Evolutionary conservation across 441 rosid species (phyloP).

Genomic region (Erodium texanum): DNA sequence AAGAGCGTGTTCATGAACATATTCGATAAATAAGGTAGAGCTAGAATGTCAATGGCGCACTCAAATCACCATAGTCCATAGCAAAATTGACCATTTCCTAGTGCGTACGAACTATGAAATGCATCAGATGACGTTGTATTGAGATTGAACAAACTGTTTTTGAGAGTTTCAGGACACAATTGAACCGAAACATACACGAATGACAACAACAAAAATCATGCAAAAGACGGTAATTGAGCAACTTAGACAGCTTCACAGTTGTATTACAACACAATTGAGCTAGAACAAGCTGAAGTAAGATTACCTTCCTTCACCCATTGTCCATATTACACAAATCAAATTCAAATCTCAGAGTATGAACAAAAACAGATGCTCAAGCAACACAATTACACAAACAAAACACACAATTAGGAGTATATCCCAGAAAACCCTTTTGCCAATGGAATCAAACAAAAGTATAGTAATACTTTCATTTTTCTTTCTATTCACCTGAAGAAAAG

Average conservation of each 20-base stretch:
- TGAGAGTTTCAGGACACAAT: background rate
- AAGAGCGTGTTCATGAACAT: background rate
- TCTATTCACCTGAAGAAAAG: background rate
- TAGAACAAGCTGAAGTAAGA: background rate
- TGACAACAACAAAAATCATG: no score
- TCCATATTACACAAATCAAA: background rate
- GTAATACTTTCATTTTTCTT: background rate
- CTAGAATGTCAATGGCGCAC: no score
- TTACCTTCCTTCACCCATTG: background rate
- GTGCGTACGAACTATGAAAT: background rate
- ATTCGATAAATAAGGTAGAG: no score
- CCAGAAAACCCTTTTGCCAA: background rate
- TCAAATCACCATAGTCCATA: no score
- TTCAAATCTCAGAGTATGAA: background rate
- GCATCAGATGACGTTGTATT: background rate
- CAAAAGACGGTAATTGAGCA: background rate
- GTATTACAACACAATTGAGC: background rate
- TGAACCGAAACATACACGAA: background rate
- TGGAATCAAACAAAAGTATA: background rate
- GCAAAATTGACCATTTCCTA: background rate
- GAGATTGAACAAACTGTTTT: background rate
- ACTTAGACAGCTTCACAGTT: background rate
- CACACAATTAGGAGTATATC: background rate
- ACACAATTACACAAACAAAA: background rate
- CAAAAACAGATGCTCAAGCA: background rate